These are phyloP conservation scores for Solanum chilense DNA, from an alignment of 257 asterid genomes.

Conservation along the genomic window DNA sequence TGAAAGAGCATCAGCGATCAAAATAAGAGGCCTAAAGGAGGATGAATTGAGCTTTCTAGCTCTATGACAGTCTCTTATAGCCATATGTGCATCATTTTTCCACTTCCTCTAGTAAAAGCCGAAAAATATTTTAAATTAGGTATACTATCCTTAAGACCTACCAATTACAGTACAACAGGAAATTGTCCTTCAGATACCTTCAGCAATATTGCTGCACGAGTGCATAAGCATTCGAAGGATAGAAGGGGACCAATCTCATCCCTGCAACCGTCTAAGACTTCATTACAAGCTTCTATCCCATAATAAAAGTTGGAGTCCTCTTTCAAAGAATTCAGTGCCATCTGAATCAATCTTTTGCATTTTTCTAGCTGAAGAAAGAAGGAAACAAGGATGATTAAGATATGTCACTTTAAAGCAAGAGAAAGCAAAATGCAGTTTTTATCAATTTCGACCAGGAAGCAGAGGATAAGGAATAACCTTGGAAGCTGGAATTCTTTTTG, in stretches of 20 bases:
- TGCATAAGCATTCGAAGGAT: constrained; percentile 69
- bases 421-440: constrained; percentile 1
- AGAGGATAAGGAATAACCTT: constrained; percentile 33
- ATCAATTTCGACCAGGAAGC: not conserved
- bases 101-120: constrained; percentile 54
- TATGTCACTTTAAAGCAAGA: not conserved
- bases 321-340: constrained; percentile 55
- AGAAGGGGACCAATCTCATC: constrained; percentile 53
- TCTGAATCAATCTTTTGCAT: constrained; percentile 72
- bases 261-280: constrained; percentile 70
- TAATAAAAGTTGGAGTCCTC: constrained; percentile 49
- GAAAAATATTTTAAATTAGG: not conserved
- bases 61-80: constrained; percentile 74
- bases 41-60: constrained; percentile 64
- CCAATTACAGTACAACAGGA: not conserved
- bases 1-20: constrained; percentile 73
- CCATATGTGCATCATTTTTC: constrained; percentile 83
- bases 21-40: constrained; percentile 62
- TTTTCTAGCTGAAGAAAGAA: constrained; percentile 42
- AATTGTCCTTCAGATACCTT: constrained; percentile 37
- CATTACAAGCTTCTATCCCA: constrained; percentile 92
- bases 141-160: not conserved
- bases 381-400: not conserved
- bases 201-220: constrained; percentile 83
- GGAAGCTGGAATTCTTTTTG: constrained; percentile 30